Evolutionary conservation across 768 basidiomycete species (phyloP), one percentile per base, ranked within the genome.

Genomic region (Daedaleopsis sinensis): DNA sequence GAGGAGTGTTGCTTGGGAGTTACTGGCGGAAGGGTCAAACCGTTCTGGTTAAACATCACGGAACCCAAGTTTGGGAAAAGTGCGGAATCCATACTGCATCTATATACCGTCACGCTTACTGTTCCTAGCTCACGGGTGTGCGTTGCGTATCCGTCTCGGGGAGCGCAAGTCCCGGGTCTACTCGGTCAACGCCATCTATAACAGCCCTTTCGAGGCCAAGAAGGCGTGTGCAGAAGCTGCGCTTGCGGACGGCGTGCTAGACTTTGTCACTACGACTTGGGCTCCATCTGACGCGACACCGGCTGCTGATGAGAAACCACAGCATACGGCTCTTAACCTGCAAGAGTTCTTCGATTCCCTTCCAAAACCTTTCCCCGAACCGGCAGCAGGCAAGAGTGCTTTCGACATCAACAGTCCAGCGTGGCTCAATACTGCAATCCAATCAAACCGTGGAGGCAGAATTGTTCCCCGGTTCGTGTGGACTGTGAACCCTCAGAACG

Each of bases 331-430:
- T 3, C 51, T 56, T 13, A 77, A 80, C 0, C 72, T 91, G 1
- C 85, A 87, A 61, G 72, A 72, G 1, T 90, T 86, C 70, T 88
- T 82, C 66, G 87, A 87, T n/a, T 71, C 82, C 15, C 80, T 91
- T 48, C 88, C 89, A 1, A 79, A 80, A 48, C 89, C 88, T 1
- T 82, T 89, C 54, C 83, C 86, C 0, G 85, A 87, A 60, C 67
- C 75, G 12, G 76, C 87, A 11, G 78, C 77, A 1, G 75, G 78
- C 15, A 79, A 78, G 63, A 70, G 77, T 3, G 81, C 80, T 8
- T 61, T 72, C 0, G 82, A 86, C 58, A 80, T 88, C 57, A 85
- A 87, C 53, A 82, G 82, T 0, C 76, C 83, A 1, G 78, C 74
- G 0, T 85, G 81, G 78, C 62, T 91, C 39, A 85, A 86, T 61